Conservation (phyloP, 176 grass and related monocot species). For the Saccharum spontaneum region DNA sequence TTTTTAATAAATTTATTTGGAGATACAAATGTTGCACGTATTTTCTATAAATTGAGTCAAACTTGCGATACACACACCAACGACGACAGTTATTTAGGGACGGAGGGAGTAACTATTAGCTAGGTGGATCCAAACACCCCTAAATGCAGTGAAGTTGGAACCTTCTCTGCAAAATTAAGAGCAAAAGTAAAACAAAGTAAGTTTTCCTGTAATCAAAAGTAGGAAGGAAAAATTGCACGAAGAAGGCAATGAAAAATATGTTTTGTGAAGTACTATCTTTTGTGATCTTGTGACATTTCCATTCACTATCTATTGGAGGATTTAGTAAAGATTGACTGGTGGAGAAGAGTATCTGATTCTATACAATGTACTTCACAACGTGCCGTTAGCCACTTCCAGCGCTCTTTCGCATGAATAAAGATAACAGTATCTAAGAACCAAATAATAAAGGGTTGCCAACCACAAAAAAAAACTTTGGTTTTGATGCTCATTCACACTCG, state of each 20-base stretch:
- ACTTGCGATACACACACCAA: too few relatives aligned
- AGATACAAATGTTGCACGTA: too few relatives aligned
- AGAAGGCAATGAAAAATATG: background rate
- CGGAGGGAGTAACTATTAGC: too few relatives aligned
- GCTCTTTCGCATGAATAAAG: background rate
- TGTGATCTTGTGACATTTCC: background rate
- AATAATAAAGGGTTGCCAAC: background rate
- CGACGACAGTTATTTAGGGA: too few relatives aligned
- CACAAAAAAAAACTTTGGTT: background rate
- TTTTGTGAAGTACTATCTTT: background rate
- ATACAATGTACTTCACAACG: background rate
- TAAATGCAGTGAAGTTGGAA: too few relatives aligned
- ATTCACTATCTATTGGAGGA: background rate
- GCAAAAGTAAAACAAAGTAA: too few relatives aligned
- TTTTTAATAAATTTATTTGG: too few relatives aligned
- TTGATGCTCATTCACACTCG: too few relatives aligned
- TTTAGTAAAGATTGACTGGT: background rate
- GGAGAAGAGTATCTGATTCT: slow-evolving; percentile 26
- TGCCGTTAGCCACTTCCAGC: background rate
- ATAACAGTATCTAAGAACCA: background rate
- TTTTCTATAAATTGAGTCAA: too few relatives aligned
- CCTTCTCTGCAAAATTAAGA: too few relatives aligned
- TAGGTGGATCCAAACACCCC: too few relatives aligned
- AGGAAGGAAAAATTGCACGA: background rate
- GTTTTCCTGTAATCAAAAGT: too few relatives aligned